phyloP scores from a whole-genome alignment of 2,329 filamentous ascomycete species.

The Colletotrichum salicis region DNA sequence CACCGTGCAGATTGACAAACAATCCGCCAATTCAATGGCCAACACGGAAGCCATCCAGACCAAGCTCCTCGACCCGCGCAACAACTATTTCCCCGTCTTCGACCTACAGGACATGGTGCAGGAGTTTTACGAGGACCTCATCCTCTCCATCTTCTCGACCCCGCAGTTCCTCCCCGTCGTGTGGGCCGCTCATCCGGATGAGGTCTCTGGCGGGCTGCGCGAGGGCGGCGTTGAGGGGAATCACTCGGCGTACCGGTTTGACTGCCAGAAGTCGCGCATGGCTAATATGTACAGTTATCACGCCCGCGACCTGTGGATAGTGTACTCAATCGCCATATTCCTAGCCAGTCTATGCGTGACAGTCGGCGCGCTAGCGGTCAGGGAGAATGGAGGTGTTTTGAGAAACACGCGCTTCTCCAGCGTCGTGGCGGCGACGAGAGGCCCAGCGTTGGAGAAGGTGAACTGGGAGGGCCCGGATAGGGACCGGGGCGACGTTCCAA shows the following conservation, averaged over 20 bases:
- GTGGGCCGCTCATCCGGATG: slow-evolving; percentile 43
- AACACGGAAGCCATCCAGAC: slow-evolving; percentile 51
- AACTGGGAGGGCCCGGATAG: slow-evolving; percentile 37
- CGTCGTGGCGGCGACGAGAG: slow-evolving; percentile 51
- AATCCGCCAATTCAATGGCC: slow-evolving; percentile 42
- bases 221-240: slow-evolving; percentile 35
- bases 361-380: slow-evolving; percentile 44
- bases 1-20: slow-evolving; percentile 41
- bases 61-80: slow-evolving; percentile 47
- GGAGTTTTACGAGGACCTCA: slow-evolving; percentile 47
- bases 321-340: slow-evolving; percentile 46
- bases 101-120: slow-evolving; percentile 42
- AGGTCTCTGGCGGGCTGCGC: slow-evolving; percentile 36
- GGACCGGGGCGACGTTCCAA: slow-evolving; percentile 18
- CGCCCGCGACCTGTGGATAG: slow-evolving; percentile 46
- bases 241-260: slow-evolving; percentile 40
- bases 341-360: slow-evolving; percentile 41
- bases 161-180: slow-evolving; percentile 47
- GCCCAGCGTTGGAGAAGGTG: slow-evolving; percentile 47
- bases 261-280: slow-evolving; percentile 42
- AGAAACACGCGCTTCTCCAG: slow-evolving; percentile 50
- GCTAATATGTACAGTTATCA: slow-evolving; percentile 44
- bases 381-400: slow-evolving; percentile 45
- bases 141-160: slow-evolving; percentile 48
- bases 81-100: slow-evolving; percentile 41